Evolutionary conservation across 345 rosid species (phyloP).

Genomic region (Citrus reticulata): DNA sequence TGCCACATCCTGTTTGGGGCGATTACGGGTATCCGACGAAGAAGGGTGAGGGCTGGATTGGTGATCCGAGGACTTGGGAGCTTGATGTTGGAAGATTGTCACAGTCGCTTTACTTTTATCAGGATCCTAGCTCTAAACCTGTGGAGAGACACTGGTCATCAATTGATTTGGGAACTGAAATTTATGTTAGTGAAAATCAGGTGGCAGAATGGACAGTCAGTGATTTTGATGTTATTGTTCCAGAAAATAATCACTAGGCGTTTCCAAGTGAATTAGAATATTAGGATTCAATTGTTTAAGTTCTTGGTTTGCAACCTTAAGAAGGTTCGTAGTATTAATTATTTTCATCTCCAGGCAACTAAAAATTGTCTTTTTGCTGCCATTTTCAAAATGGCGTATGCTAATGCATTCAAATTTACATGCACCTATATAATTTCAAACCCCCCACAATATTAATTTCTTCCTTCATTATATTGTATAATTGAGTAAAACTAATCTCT

Average conservation of each 20-base stretch:
- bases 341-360: background rate
- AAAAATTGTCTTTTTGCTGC: too few species aligned
- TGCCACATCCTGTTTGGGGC: constrained; percentile 13
- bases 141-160: constrained; percentile 10
- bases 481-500: fast-evolving
- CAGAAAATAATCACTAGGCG: background rate
- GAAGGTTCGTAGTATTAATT: background rate
- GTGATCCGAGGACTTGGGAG: constrained; percentile 14
- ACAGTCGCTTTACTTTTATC: constrained; percentile 5
- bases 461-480: too few species aligned
- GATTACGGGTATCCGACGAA: constrained; percentile 7
- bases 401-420: too few species aligned
- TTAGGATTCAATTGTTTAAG: background rate
- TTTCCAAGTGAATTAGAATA: too few species aligned
- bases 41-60: constrained; percentile 14
- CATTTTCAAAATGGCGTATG: too few species aligned
- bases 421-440: too few species aligned
- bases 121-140: constrained; percentile 6
- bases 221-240: constrained; percentile 2
- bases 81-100: constrained; percentile 13
- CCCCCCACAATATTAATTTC: too few species aligned
- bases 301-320: background rate
- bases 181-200: background rate
- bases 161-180: constrained; percentile 16
- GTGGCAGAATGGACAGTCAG: constrained; percentile 9